A percentile compares a stretch with the other conserved stretches of the same genome.
phyloP scores from a whole-genome alignment of 257 asterid genomes.

The Catharanthus roseus region DNA sequence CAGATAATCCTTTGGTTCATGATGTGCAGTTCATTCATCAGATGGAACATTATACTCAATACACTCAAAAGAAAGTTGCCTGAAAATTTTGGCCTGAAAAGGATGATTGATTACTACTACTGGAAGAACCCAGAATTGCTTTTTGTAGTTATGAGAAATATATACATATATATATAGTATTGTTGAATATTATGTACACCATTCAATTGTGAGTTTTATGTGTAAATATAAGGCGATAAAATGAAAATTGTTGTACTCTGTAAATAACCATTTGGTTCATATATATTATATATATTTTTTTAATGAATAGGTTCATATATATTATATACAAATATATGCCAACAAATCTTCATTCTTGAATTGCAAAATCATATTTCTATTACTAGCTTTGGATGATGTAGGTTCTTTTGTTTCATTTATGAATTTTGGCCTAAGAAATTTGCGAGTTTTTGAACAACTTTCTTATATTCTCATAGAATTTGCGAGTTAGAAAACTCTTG shows the following conservation, averaged over 20 bases:
- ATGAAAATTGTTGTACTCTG: neutral
- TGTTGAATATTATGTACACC: conserved; percentile 5
- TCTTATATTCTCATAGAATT: no score
- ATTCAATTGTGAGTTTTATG: neutral
- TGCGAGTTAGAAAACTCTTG: no score
- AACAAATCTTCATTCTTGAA: neutral
- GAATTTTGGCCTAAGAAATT: no score
- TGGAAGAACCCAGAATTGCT: neutral
- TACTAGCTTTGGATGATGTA: neutral
- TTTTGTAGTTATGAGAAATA: neutral
- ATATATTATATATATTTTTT: neutral
- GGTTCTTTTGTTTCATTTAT: no score
- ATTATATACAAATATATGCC: neutral
- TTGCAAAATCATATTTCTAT: neutral
- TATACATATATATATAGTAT: no score
- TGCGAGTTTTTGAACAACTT: no score
- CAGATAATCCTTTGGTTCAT: conserved; percentile 52
- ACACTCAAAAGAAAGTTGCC: conserved; percentile 23
- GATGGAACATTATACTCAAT: conserved; percentile 33
- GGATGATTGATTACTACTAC: neutral
- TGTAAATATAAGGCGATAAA: conserved; percentile 17
- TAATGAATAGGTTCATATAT: no score
- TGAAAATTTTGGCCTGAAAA: conserved; percentile 17
- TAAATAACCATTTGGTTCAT: neutral
- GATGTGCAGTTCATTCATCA: conserved; percentile 51